Evolutionary conservation across 2,329 filamentous ascomycete genomes (phyloP).

Genomic region (Aureobasidium sp.): DNA sequence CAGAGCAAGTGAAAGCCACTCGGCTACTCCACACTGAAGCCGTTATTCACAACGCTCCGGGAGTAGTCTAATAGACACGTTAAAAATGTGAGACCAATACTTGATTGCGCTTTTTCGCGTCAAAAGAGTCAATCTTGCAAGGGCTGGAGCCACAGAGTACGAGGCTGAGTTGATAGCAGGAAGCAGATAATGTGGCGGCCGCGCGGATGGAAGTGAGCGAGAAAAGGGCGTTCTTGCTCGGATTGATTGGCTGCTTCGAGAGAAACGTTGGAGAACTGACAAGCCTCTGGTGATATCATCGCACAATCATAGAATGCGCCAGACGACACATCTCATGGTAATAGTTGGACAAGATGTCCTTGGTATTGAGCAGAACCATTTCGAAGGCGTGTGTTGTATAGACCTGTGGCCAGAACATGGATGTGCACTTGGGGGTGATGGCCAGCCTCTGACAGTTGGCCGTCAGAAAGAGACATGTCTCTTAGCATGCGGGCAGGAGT

Average conservation of each 20-base stretch:
- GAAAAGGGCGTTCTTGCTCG: neutral
- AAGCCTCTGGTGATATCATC: neutral
- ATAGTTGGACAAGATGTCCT: neutral
- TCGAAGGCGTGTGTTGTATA: neutral
- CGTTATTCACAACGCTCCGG: constrained; percentile 3
- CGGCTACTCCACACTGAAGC: constrained; percentile 7
- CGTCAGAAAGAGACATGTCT: constrained; percentile 15
- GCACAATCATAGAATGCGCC: neutral
- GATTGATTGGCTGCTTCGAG: neutral
- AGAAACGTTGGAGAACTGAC: neutral
- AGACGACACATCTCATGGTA: neutral
- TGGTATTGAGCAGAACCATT: neutral
- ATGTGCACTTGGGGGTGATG: neutral
- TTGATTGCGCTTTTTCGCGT: neutral
- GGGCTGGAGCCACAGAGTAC: neutral
- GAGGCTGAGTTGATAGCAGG: neutral
- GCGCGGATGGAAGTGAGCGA: neutral
- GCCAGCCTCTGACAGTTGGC: constrained; percentile 1
- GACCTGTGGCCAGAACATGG: neutral
- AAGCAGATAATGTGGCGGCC: neutral
- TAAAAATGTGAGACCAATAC: constrained; percentile 16
- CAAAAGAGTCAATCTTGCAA: neutral
- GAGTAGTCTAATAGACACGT: constrained; percentile 15
- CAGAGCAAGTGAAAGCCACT: constrained; percentile 9
- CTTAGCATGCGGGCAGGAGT: constrained; percentile 1